Evolutionary conservation across 2,329 filamentous ascomycete species (phyloP), one percentile per base, ranked within the genome.

Genomic region (Colletotrichum paranaense): DNA sequence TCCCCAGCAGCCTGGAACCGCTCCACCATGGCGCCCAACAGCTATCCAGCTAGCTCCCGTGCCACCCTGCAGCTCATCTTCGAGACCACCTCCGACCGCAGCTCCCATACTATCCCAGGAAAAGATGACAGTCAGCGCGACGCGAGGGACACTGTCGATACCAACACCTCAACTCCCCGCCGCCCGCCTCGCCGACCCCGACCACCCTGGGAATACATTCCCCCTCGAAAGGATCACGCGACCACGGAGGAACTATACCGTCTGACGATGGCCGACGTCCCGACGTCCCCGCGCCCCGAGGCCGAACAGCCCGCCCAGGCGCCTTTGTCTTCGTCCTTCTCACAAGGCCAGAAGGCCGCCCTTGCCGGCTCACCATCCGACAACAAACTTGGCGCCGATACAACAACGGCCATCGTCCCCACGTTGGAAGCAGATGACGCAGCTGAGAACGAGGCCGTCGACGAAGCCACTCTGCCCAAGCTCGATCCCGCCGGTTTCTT

Each of bases 401-500:
- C 30, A 16, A 4, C 56, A 4, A 8, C 53, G 4, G 16, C 57
- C 11, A 30, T 38, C 14, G 8, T 26, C 9, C 52, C 60, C 26
- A 26, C 16, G 14, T 8, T 53, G 6, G 63, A 66, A 4, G 26
- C 24, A 42, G 49, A 35, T n/a, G 7, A 53, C n/a, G 3, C 57
- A 19, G 63, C n/a, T 22, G 24, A 59, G n/a, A 30, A 38, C 60
- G 58, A 14, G 2, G 22, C 24, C 26, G 63, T 56, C 11, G 55
- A 56, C n/a, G 49, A 58, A n/a, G 56, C 57, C 35, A 22, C 32
- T 28, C 46, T 57, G 3, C 73, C 69, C 12, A 69, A 69, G 24
- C 69, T 75, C 69, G 74, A 75, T 28, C 72, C 68, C 16, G 68
- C 68, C 22, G 74, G 74, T 68, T 75, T 98, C 85, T 98, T 98